Evolutionary conservation across 2,329 filamentous ascomycete species (phyloP), one percentile per base, ranked within the genome.

Genomic region (Drechslerella stenobrocha): DNA sequence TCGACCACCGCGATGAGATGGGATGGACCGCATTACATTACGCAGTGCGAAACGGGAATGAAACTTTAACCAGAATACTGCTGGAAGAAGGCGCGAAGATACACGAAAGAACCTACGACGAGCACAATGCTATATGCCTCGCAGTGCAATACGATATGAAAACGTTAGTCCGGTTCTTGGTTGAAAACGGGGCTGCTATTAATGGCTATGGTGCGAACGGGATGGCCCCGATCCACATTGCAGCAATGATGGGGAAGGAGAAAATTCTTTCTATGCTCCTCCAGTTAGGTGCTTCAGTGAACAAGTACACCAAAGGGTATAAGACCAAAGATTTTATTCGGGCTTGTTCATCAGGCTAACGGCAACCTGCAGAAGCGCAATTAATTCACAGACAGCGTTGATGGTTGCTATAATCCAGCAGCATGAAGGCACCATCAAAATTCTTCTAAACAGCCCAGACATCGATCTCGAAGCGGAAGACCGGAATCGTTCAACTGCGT

Each of bases 311-410:
- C 8, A 66, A 66, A 55, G 61, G 61, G 61, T 66, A 23, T n/a
- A n/a, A n/a, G n/a, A n/a, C n/a, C n/a, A n/a, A n/a, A 57, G 35
- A 2, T 37, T 9, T 52, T 24, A 15, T 2, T 9, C 4, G 3
- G 9, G 20, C 26, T 2, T 23, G n/a, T 30, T 13, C 9, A 32
- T 11, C 2, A 2, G 11, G 40, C 47, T 58, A 52, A 66, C 40
- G 13, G 9, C 18, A 24, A n/a, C n/a, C 0, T 23, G 23, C 37
- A 66, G 61, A 30, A 58, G 61, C 26, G 61, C 61, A 8, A 66
- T 66, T 8, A 66, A 66, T 35, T 66, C 61, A 11, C 61, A 66
- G 18, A 66, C 61, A 23, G 61, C 61, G 3, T 71, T 75, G 20
- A 60, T 65, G 51, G 23, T 69, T n/a, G 70, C 64, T 0, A 70